Evolutionary conservation across 2,329 filamentous ascomycete genomes (phyloP), one percentile per base, ranked within the genome.

Genomic region (Corinectria fuckeliana): DNA sequence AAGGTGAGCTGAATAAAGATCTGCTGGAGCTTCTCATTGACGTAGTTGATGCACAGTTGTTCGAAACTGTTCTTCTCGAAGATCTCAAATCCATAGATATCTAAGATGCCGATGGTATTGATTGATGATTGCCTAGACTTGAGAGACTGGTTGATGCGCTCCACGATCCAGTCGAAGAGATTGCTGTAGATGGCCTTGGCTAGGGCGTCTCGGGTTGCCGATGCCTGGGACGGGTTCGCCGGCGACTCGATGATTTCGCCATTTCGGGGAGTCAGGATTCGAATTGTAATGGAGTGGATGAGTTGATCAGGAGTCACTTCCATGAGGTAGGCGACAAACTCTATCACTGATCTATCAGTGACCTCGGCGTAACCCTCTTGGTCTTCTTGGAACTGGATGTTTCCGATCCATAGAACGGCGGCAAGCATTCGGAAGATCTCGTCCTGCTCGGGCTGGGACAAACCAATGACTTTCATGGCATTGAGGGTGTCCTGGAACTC

Each of bases 31-130:
- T 99, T 99, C 79, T 99, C 95, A 77, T 99, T 99, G 73, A 98
- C 96, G 73, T 98, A 99, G 81, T 99, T 99, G 84, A 99, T 99
- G 79, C 95, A 99, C 7, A 99, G 86, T 78, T 99, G 95, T 76
- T 99, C 95, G 71, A 99, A 99, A 66, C 92, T 97, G 81, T 99
- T 99, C 80, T 94, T 95, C 75, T 99, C 95, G 68, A 99, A 99
- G 68, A 99, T 99, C 75, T 99, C 95, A 72, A 99, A 99, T 2
- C 95, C 95, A 75, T 99, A 99, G 68, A 99, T 99, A 83, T 99
- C 95, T 67, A 99, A 84, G 73, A 99, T 98, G 73, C 95, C 95
- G 67, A 99, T 95, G 3, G 91, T 91, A 75, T 97, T 95, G 39
- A 87, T 81, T 3, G 93, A 85, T 0, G 86, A 79, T 48, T 91